A percentile compares a stretch with the other conserved stretches of the same genome.
phyloP scores from a whole-genome alignment of 768 basidiomycete species.

The Leccinum incarnatum region DNA sequence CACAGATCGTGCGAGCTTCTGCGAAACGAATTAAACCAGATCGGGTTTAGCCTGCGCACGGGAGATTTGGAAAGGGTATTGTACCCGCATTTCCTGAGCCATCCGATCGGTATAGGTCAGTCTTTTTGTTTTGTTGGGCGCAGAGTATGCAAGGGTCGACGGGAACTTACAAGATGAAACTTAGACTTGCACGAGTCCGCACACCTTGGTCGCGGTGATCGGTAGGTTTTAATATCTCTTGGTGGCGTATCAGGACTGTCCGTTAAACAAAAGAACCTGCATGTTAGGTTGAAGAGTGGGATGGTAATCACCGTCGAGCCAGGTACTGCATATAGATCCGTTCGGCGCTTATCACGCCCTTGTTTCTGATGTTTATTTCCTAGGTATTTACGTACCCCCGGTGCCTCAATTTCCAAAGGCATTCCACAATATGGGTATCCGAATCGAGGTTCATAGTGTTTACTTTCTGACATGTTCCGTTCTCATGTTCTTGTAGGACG shows the following conservation, averaged over 20 bases:
- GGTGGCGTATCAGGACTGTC: not conserved
- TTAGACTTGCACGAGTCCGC: constrained; percentile 87
- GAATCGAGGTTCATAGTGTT: constrained; percentile 67
- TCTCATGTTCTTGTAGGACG: constrained; percentile 46
- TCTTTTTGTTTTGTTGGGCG: constrained; percentile 5
- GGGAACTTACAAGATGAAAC: constrained; percentile 13
- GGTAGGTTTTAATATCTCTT: constrained; percentile 38
- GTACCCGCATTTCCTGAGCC: constrained; percentile 92
- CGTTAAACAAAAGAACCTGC: constrained; percentile 7
- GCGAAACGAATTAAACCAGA: constrained; percentile 66
- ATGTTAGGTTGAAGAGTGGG: constrained; percentile 63
- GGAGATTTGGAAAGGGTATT: constrained; percentile 67
- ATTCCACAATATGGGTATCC: constrained; percentile 89
- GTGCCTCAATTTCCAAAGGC: constrained; percentile 73
- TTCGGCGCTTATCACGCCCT: not conserved
- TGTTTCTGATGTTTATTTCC: constrained; percentile 6
- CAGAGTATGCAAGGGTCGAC: constrained; percentile 6
- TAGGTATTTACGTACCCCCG: constrained; percentile 87
- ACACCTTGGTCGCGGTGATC: constrained; percentile 51
- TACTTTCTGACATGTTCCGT: not conserved
- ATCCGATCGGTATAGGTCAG: constrained; percentile 88
- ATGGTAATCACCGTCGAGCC: constrained; percentile 95
- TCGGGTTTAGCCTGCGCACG: constrained; percentile 40
- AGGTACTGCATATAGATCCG: constrained; percentile 39
- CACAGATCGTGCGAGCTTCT: constrained; percentile 64